These are phyloP conservation scores for Fusarium oligoseptatum DNA, from an alignment of 2,329 filamentous ascomycete genomes.

Conservation along the genomic window DNA sequence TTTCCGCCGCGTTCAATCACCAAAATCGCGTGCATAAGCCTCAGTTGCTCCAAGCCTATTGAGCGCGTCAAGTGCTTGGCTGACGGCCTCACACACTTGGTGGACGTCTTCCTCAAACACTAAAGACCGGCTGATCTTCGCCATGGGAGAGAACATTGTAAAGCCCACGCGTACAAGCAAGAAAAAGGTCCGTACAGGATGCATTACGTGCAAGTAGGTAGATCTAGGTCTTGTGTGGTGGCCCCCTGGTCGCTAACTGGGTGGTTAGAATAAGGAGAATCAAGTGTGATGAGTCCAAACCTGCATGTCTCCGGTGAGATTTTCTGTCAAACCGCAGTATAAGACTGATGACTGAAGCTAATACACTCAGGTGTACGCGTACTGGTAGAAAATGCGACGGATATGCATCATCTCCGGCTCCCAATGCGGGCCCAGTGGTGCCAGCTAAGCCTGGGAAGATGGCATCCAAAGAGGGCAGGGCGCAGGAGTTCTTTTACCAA, in stretches of 20 bases:
- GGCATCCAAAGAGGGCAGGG: not conserved
- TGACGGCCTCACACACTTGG: not conserved
- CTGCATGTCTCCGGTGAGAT: not conserved
- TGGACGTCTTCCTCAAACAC: not conserved
- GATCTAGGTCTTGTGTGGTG: not conserved
- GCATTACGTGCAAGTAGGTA: not conserved
- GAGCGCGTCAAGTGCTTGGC: not conserved
- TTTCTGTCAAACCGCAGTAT: not conserved
- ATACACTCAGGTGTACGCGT: not conserved
- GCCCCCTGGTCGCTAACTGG: not conserved
- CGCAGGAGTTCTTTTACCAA: not conserved
- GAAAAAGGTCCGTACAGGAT: not conserved
- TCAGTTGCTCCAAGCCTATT: not conserved
- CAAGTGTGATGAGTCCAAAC: not conserved
- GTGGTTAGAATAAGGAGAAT: not conserved
- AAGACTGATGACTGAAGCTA: not conserved
- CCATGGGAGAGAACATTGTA: not conserved
- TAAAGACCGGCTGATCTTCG: not conserved
- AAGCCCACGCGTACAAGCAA: not conserved
- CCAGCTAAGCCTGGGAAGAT: not conserved
- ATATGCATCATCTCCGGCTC: not conserved
- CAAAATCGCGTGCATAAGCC: not conserved
- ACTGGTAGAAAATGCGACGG: conserved; percentile 1
- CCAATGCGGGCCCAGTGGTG: not conserved
- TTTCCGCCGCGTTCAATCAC: not conserved